Conservation (phyloP, 352 stramenopile species). For the Phytopythium vexans region DNA sequence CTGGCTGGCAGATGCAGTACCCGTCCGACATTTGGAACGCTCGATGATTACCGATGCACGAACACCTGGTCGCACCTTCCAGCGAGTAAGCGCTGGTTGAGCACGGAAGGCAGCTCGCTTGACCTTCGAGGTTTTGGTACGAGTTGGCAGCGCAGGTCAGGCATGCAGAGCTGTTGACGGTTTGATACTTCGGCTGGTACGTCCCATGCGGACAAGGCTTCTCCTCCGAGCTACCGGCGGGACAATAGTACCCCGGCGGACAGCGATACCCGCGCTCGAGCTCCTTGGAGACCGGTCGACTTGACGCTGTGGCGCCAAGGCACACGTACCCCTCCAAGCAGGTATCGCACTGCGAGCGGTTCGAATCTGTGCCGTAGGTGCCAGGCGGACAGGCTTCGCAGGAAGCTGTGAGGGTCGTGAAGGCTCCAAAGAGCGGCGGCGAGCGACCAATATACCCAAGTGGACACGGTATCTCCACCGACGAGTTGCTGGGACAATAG, state of each 20-base stretch:
- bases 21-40: conserved; percentile 90
- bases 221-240: conserved; percentile 45
- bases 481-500: conserved; percentile 68
- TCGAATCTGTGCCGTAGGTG: conserved; percentile 76
- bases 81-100: conserved; percentile 75
- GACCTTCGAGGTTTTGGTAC: conserved; percentile 71
- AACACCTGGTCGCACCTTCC: conserved; percentile 61
- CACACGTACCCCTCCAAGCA: conserved; percentile 87
- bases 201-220: conserved; percentile 72
- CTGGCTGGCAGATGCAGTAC: conserved; percentile 89
- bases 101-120: conserved; percentile 80
- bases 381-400: conserved; percentile 79
- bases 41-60: conserved; percentile 83
- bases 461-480: conserved; percentile 64
- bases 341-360: conserved; percentile 61
- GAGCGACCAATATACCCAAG: conserved; percentile 62
- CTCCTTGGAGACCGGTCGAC: conserved; percentile 39
- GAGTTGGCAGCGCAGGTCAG: conserved; percentile 60
- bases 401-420: conserved; percentile 41
- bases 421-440: conserved; percentile 47
- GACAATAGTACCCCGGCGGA: conserved; percentile 76
- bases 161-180: conserved; percentile 56
- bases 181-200: conserved; percentile 55
- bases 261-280: conserved; percentile 86
- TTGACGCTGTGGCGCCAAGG: conserved; percentile 62